Evolutionary conservation across 2,329 filamentous ascomycete genomes (phyloP).

Genomic region (Gyromitra esculenta): DNA sequence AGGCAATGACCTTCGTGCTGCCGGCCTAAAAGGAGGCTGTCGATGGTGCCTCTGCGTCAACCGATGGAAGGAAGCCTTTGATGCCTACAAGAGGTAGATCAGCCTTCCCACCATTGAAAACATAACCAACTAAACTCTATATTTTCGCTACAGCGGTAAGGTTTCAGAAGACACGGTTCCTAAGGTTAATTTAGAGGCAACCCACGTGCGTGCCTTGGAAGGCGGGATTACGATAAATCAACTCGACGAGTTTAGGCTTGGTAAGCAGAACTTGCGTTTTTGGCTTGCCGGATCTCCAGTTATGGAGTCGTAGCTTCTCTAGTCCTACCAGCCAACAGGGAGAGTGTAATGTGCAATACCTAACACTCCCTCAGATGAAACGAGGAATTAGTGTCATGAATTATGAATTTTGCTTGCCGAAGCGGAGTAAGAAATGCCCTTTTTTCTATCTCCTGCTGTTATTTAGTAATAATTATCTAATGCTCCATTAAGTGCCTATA

Average conservation of each 20-base stretch:
- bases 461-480: not conserved
- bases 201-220: conserved; percentile 66
- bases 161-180: conserved; percentile 58
- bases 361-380: not conserved
- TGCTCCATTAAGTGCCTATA: not conserved
- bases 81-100: conserved; percentile 63
- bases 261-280: conserved; percentile 39
- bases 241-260: conserved; percentile 64
- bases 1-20: conserved; percentile 69
- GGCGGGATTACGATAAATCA: conserved; percentile 64
- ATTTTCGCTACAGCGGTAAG: conserved; percentile 29
- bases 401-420: not conserved
- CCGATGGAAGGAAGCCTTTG: conserved; percentile 70
- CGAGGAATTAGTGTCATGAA: not conserved
- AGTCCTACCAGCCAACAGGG: not conserved
- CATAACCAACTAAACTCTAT: not conserved
- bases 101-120: not conserved
- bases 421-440: not conserved
- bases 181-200: conserved; percentile 65
- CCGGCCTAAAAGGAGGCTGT: conserved; percentile 68
- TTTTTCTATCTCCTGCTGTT: not conserved
- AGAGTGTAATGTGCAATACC: not conserved
- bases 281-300: not conserved
- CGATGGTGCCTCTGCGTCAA: conserved; percentile 72
- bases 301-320: conserved; percentile 1